A percentile compares a stretch with the other conserved stretches of the same genome.
These are phyloP conservation scores for Hebeloma cylindrosporum DNA, from an alignment of 768 basidiomycete genomes.

Conservation along the genomic window DNA sequence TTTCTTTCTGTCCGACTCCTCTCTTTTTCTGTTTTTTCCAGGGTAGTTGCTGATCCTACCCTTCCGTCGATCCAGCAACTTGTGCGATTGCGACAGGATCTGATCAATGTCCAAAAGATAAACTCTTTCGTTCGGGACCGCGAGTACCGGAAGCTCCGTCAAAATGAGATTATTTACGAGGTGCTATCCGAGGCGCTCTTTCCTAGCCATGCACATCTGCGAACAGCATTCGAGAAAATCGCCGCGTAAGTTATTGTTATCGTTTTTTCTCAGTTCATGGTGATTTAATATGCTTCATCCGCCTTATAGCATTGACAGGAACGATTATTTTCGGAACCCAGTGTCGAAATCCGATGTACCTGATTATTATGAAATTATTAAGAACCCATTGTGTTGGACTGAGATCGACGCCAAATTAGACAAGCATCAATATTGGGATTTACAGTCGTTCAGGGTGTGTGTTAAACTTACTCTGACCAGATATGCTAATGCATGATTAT, in stretches of 20 bases:
- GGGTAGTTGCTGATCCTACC: slow-evolving; percentile 1
- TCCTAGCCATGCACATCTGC: slow-evolving; percentile 59
- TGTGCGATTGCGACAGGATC: slow-evolving; percentile 67
- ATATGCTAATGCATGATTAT: neutral
- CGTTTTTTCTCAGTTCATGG: neutral
- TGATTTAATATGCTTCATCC: neutral
- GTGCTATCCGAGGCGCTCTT: slow-evolving; percentile 66
- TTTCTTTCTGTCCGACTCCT: too few relatives aligned
- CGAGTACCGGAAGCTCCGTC: slow-evolving; percentile 76
- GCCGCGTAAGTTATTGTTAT: slow-evolving; percentile 49
- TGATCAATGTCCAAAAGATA: slow-evolving; percentile 69
- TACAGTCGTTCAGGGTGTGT: slow-evolving; percentile 68
- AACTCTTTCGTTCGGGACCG: slow-evolving; percentile 71
- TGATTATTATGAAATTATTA: slow-evolving; percentile 88
- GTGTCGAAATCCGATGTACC: slow-evolving; percentile 78
- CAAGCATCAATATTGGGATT: slow-evolving; percentile 77
- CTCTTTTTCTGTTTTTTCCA: neutral
- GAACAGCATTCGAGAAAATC: slow-evolving; percentile 69
- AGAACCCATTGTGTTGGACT: slow-evolving; percentile 86
- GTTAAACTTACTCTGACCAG: neutral
- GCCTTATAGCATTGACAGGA: slow-evolving; percentile 66
- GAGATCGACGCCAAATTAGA: slow-evolving; percentile 82
- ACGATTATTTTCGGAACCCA: slow-evolving; percentile 78
- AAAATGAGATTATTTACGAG: slow-evolving; percentile 64
- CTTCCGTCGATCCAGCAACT: slow-evolving; percentile 41